Evolutionary conservation across 257 asterid genomes (phyloP), one percentile per base, ranked within the genome.

Genomic region (Capsicum rhomboideum): DNA sequence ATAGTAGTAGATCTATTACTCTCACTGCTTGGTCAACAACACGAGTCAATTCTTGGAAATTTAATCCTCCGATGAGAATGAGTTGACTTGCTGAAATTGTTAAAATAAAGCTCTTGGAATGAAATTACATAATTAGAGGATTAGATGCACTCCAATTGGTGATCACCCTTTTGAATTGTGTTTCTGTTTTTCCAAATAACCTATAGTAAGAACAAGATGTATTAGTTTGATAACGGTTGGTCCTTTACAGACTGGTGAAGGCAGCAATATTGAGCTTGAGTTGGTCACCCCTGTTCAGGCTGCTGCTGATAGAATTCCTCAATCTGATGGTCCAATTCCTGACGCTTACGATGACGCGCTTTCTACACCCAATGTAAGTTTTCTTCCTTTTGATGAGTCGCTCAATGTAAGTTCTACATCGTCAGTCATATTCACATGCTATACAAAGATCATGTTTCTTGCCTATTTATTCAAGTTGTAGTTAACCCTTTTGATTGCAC

Each of bases 311-410:
- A 86, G 86, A 87, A 91, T 93, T 84, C 91, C 97, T 74, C 99
- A 95, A 89, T 84, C 86, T 67, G 99, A 95, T 79, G 99, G 99
- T 29, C 99, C 98, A 75, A 90, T 90, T 18, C 94, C 97, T 74
- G 98, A 92, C 91, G 93, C 97, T 66, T 94, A 94, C 64, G 98
- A 94, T 88, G 98, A 95, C n/a, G 90, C 82, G 34, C 97, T 92
- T 40, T 91, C 99, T 44, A 94, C 99, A n/a, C 99, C 98, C 44
- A 95, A 92, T 87, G 99, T 95, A 86, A 88, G 94, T 80, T 86
- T 64, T 14, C 59, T 83, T 85, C 77, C 21, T 67, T 67, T 34
- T 61, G 68, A 61, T 61, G 34, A 10, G 50, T 50, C 61, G 72
- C 68, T 78, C 66, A 42, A 67, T 77, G 50, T 14, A 75, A 34